A percentile compares a stretch with the other conserved stretches of the same genome.
Evolutionary conservation across 345 rosid species (phyloP).

Genomic region (Dovyalis caffra): DNA sequence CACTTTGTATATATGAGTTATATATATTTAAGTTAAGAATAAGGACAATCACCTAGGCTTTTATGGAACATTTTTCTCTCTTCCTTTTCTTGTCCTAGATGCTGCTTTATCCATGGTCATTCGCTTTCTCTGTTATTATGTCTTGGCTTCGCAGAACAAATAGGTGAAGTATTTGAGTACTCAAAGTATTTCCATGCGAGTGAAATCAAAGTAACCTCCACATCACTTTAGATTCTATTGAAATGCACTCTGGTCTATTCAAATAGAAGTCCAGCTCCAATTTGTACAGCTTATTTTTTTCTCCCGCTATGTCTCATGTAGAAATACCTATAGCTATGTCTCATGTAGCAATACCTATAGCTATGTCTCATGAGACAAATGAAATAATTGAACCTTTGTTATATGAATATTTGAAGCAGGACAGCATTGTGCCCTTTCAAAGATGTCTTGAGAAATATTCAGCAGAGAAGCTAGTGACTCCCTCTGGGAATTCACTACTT

Average conservation of each 20-base stretch:
- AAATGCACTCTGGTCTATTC: neutral
- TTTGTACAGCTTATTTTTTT: neutral
- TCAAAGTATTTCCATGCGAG: neutral
- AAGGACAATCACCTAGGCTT: too few species aligned
- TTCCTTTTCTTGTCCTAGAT: neutral
- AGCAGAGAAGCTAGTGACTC: neutral
- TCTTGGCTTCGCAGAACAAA: neutral
- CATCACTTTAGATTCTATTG: neutral
- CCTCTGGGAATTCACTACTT: neutral
- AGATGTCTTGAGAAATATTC: neutral
- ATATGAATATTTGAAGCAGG: neutral
- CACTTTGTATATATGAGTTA: too few species aligned
- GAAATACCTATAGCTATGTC: neutral
- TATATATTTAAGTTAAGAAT: neutral
- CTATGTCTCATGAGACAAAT: neutral
- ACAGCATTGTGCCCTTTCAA: neutral
- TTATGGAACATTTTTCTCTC: neutral
- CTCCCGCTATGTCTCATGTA: neutral
- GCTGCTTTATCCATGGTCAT: neutral
- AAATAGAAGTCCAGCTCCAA: neutral
- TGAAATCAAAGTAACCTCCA: neutral
- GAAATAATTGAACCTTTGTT: neutral
- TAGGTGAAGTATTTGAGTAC: neutral
- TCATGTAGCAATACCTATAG: neutral
- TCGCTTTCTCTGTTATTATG: neutral